These are phyloP conservation scores for Diospyros kaki DNA, from an alignment of 148 eudicot genomes.

Conservation along the genomic window DNA sequence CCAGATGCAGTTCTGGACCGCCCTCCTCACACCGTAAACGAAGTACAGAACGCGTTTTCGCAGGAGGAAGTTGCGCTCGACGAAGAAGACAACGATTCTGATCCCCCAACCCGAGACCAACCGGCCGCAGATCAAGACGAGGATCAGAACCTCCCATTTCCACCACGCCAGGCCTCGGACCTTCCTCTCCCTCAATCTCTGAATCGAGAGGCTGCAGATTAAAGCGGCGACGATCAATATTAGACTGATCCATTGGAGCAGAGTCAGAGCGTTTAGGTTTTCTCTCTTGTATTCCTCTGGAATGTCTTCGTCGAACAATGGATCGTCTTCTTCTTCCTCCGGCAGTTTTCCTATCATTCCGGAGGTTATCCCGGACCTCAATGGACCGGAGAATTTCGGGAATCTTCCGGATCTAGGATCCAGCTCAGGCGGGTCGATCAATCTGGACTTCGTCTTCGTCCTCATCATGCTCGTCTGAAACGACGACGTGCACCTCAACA, in stretches of 20 bases:
- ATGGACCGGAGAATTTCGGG: slow-evolving; percentile 20
- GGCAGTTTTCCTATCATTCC: slow-evolving; percentile 17
- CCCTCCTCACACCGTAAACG: slow-evolving; percentile 32
- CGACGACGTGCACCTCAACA: slow-evolving; percentile 58
- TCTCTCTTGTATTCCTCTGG: slow-evolving; percentile 51
- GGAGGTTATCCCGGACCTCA: slow-evolving; percentile 29
- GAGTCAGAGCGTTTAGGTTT: slow-evolving; percentile 31
- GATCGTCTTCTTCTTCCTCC: slow-evolving; percentile 75
- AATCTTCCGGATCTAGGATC: slow-evolving; percentile 16
- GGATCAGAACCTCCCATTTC: slow-evolving; percentile 78
- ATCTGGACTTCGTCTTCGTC: slow-evolving; percentile 50
- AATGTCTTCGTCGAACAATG: slow-evolving; percentile 55
- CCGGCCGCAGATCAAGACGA: slow-evolving; percentile 76
- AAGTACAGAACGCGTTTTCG: slow-evolving; percentile 35
- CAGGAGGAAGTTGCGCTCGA: slow-evolving; percentile 57
- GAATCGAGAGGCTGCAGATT: slow-evolving; percentile 34
- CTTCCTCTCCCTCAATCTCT: slow-evolving; percentile 17
- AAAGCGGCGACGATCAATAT: slow-evolving; percentile 41
- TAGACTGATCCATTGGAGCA: slow-evolving; percentile 65
- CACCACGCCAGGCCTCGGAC: slow-evolving; percentile 48
- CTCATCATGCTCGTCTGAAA: slow-evolving; percentile 33
- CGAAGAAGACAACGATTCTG: slow-evolving; percentile 55
- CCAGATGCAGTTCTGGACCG: slow-evolving; percentile 35
- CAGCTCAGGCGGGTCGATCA: slow-evolving; percentile 38
- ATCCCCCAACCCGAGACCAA: slow-evolving; percentile 78